A percentile compares a stretch with the other conserved stretches of the same genome.
These are phyloP conservation scores for Pseudocercospora vitis DNA, from an alignment of 2,329 filamentous ascomycete species.

Conservation along the genomic window DNA sequence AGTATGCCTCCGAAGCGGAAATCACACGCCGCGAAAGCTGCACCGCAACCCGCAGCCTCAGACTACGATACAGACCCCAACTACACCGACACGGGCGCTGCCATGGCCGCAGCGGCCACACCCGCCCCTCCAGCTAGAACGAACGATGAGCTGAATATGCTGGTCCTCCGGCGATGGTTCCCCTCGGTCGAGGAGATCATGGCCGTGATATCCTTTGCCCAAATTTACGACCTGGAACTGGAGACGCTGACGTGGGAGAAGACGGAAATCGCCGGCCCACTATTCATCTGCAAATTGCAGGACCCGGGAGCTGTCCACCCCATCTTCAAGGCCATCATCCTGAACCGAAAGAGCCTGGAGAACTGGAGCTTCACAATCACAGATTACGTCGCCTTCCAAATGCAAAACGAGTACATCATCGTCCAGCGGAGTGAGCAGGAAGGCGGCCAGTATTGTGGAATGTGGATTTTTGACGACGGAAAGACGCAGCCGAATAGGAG, in stretches of 20 bases:
- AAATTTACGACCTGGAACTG: slow-evolving; percentile 77
- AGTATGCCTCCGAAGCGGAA: slow-evolving; percentile 19
- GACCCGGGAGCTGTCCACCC: slow-evolving; percentile 39
- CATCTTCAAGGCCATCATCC: slow-evolving; percentile 47
- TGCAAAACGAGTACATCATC: slow-evolving; percentile 60
- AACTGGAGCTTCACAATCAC: slow-evolving; percentile 49
- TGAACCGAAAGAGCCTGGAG: slow-evolving; percentile 51
- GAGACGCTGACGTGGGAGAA: slow-evolving; percentile 75
- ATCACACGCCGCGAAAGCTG: slow-evolving; percentile 17
- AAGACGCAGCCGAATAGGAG: slow-evolving; percentile 46
- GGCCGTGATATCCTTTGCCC: slow-evolving; percentile 79
- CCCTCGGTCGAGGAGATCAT: slow-evolving; percentile 71
- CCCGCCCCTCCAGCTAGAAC: slow-evolving; percentile 58
- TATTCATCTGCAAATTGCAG: slow-evolving; percentile 76
- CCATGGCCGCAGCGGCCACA: slow-evolving; percentile 22
- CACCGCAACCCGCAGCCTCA: slow-evolving; percentile 37
- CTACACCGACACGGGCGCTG: slow-evolving; percentile 32
- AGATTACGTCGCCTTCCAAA: slow-evolving; percentile 47
- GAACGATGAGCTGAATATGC: slow-evolving; percentile 83
- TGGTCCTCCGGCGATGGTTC: slow-evolving; percentile 78
- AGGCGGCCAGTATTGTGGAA: slow-evolving; percentile 53
- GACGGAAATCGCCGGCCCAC: slow-evolving; percentile 76
- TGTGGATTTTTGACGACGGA: slow-evolving; percentile 67
- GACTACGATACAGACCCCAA: slow-evolving; percentile 55
- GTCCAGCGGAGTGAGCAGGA: slow-evolving; percentile 49